Evolutionary conservation across 140 eudicot species (phyloP).

Genomic region (Stevia rebaudiana): DNA sequence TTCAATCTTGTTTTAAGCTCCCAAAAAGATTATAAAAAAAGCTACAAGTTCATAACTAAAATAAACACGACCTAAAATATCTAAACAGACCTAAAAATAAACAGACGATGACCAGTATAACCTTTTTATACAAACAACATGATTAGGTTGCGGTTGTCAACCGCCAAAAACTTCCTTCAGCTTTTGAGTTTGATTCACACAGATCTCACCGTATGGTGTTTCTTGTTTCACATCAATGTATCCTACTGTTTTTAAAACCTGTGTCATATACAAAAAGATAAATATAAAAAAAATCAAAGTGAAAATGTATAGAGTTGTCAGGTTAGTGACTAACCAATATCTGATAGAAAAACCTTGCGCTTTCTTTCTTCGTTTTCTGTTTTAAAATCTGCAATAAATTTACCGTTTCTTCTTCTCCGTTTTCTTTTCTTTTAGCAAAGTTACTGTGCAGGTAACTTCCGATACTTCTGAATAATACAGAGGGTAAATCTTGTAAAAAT

Average conservation of each 20-base stretch:
- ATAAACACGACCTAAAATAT: neutral
- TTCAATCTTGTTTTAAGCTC: too few relatives aligned
- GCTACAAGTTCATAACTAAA: neutral
- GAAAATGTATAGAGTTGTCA: too few relatives aligned
- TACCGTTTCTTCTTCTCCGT: constrained; percentile 38
- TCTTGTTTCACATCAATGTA: constrained; percentile 53
- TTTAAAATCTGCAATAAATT: constrained; percentile 43
- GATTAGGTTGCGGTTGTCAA: neutral
- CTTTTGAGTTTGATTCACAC: constrained; percentile 32
- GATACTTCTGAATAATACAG: constrained; percentile 41
- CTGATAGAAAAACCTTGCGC: constrained; percentile 72
- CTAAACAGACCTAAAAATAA: constrained; percentile 9
- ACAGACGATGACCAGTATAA: neutral
- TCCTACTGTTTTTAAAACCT: constrained; percentile 54
- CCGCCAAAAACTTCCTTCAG: constrained; percentile 31
- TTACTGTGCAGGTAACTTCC: constrained; percentile 35
- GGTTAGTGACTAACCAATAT: constrained; percentile 46
- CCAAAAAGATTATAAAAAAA: neutral
- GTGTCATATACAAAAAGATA: neutral
- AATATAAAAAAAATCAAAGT: neutral
- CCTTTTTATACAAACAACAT: constrained; percentile 28
- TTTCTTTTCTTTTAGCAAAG: constrained; percentile 24
- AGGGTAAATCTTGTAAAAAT: neutral
- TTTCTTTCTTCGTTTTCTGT: constrained; percentile 52
- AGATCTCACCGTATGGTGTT: constrained; percentile 45